Percentiles rank a stretch among this genome's conserved stretches.
phyloP scores from a whole-genome alignment of 1,284 basidiomycete genomes.

The Takashimella tepidaria region DNA sequence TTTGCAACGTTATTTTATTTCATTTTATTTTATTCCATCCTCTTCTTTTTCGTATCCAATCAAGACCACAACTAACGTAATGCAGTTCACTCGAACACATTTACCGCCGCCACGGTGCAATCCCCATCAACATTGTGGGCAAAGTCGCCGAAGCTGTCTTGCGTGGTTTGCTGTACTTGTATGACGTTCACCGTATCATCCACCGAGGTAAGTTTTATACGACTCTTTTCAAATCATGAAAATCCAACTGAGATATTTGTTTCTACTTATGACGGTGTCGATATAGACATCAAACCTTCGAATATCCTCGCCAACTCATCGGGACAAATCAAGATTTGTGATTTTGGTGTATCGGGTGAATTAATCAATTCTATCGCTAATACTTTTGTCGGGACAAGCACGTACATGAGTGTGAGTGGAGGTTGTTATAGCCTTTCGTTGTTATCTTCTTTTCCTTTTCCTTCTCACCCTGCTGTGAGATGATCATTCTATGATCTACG shows the following conservation, averaged over 20 bases:
- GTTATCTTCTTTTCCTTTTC: slow-evolving; percentile 1
- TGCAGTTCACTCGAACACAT: slow-evolving; percentile 70
- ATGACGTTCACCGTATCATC: slow-evolving; percentile 98
- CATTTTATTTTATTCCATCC: too few relatives aligned
- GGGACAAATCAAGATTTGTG: slow-evolving; percentile 96
- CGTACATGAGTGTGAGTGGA: slow-evolving; percentile 94
- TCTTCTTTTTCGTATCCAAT: too few relatives aligned
- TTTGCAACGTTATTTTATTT: not conserved
- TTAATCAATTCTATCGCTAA: slow-evolving; percentile 98
- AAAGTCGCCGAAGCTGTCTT: slow-evolving; percentile 89
- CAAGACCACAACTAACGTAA: not conserved
- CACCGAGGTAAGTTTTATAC: slow-evolving; percentile 68
- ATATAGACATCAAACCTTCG: slow-evolving; percentile 94
- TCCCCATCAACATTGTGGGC: slow-evolving; percentile 82
- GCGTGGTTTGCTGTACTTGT: slow-evolving; percentile 92
- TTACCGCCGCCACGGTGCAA: slow-evolving; percentile 86
- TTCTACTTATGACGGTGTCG: not conserved
- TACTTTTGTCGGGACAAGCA: slow-evolving; percentile 97
- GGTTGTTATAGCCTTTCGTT: too few relatives aligned
- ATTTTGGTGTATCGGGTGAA: slow-evolving; percentile 98
- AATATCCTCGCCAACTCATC: slow-evolving; percentile 92
- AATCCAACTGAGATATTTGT: not conserved
- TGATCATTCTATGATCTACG: too few relatives aligned
- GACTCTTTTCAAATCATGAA: too few relatives aligned
- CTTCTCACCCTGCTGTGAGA: not conserved